Base-by-base conservation (phyloP, 2,329 filamentous ascomycete genomes). In the Fonsecaea monophora region DNA sequence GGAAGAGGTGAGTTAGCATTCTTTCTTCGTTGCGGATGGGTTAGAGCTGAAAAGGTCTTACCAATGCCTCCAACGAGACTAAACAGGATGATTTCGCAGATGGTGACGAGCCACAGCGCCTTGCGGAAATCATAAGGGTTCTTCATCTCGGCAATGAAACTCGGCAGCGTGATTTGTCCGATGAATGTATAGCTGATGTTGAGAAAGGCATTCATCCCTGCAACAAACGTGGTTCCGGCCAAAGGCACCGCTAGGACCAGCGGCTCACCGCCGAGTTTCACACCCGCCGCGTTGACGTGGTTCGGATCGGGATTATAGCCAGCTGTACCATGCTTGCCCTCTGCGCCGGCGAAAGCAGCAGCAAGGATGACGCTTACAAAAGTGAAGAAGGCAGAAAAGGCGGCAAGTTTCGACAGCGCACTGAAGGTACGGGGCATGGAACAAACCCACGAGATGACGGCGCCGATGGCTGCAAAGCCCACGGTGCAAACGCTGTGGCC, bases 141-240 rank as follows among this genome's bases (percentile, higher is more conserved):
- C 75, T 85, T 91, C 94, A 97, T 97, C 79, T 97, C 94, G 3
- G 94, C 93, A 71, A 97, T 97, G 81, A 97, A 97, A 73, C 91
- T 94, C 0, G 94, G 94, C 13, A 97, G 84, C 0, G 94, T 97
- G 74, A 97, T 96, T 77, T 97, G 94, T 0, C 94, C 94, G 72
- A 97, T 97, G 76, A 97, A 97, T 0, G 94, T 97, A 77, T 97
- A 97, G 79, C 89, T 92, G 76, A 97, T 97, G 79, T 97, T 97
- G 77, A 97, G 85, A 79, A 97, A 97, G 0, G 94, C 94, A 61
- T 89, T 92, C 84, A 96, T 89, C 25, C 89, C 93, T 2, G 85
- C 82, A 3, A 96, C 91, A 72, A 96, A 97, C 0, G 90, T 91
- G 0, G 92, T 96, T 18, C 89, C 87, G 2, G 83, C 78, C 2